Conservation (phyloP, 192 early-diverging fungal species). For the Funneliformis mosseae region DNA sequence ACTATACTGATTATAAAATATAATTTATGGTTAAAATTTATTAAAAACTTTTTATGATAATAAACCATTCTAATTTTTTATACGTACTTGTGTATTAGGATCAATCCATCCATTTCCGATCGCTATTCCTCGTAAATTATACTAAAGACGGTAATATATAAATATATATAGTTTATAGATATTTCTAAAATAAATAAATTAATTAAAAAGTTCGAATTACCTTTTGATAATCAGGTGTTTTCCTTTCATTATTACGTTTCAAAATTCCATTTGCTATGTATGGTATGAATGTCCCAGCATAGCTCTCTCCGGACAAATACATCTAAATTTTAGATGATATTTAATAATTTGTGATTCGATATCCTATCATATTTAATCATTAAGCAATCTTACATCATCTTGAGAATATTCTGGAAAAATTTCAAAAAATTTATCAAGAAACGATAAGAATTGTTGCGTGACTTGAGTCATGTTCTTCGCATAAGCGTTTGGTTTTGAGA, state of each 20-base stretch:
- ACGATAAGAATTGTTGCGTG: conserved; percentile 46
- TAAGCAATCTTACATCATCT: conserved; percentile 44
- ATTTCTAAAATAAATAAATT: not conserved
- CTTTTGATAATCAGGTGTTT: conserved; percentile 17
- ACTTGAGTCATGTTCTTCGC: conserved; percentile 42
- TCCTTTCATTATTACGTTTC: conserved; percentile 38
- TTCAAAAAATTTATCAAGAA: conserved; percentile 51
- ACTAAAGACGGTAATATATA: conserved; percentile 30
- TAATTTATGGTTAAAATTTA: not conserved
- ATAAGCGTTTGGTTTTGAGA: conserved; percentile 40
- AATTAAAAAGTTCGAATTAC: not conserved
- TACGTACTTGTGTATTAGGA: conserved; percentile 52
- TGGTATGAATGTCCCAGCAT: conserved; percentile 64
- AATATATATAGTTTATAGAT: not conserved
- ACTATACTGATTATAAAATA: conserved; percentile 40
- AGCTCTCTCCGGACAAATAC: conserved; percentile 67
- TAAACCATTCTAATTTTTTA: not conserved
- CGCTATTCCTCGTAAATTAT: conserved; percentile 56
- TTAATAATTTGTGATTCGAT: not conserved
- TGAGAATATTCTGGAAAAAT: conserved; percentile 53
- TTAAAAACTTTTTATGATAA: not conserved
- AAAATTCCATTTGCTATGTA: conserved; percentile 50
- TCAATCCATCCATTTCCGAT: conserved; percentile 75
- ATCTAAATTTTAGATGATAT: conserved; percentile 39
- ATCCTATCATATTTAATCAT: not conserved